These are phyloP conservation scores for Solanum pimpinellifolium DNA, from an alignment of 257 asterid genomes.

Conservation along the genomic window DNA sequence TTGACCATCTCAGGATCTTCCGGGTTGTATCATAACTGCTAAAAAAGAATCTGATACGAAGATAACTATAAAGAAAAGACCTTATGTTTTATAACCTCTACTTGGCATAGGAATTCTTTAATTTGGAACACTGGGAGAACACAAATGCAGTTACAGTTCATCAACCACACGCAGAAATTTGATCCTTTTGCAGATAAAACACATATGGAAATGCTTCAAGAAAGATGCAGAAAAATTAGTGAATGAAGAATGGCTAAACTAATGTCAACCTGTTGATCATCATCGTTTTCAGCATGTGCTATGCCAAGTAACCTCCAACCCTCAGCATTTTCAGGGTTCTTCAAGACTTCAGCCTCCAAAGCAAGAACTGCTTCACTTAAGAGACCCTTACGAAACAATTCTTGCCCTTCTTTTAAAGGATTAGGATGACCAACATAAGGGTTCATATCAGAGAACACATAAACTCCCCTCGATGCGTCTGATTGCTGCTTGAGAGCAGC, in stretches of 20 bases:
- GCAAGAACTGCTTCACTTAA: constrained; percentile 99
- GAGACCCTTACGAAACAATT: constrained; percentile 95
- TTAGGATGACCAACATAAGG: constrained; percentile 98
- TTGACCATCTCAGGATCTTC: not conserved
- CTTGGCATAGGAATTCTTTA: not conserved
- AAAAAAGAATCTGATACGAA: not conserved
- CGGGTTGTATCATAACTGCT: not conserved
- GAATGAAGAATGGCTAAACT: not conserved
- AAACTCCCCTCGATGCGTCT: constrained; percentile 45
- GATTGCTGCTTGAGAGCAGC: constrained; percentile 23
- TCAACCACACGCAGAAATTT: not conserved
- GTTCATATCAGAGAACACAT: constrained; percentile 87
- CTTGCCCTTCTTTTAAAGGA: constrained; percentile 97
- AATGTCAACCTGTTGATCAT: constrained; percentile 78
- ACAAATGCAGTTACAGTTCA: not conserved
- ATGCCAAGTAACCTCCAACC: constrained; percentile 99
- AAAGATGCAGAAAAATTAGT: not conserved
- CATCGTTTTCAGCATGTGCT: constrained; percentile 98
- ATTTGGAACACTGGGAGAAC: not conserved
- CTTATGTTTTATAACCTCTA: not conserved
- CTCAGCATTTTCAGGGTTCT: constrained; percentile 93
- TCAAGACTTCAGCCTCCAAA: constrained; percentile 95
- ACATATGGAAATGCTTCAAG: not conserved
- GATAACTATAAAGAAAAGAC: not conserved
- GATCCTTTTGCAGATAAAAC: not conserved